These are phyloP conservation scores for Plasmodium yoelii DNA, from an alignment of 169 alveolate species.

Conservation along the genomic window DNA sequence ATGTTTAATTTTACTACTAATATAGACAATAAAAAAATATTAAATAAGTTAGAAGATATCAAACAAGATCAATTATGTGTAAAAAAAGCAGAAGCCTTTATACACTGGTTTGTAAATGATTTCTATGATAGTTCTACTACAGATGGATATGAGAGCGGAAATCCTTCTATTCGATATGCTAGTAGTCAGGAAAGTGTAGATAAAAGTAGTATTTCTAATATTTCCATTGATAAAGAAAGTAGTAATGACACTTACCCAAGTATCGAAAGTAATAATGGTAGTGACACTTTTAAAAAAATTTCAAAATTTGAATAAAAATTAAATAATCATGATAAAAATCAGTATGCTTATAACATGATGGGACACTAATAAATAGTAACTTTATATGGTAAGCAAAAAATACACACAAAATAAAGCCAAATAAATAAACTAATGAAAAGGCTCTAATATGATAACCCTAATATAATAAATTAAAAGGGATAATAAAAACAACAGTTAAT, in stretches of 20 bases:
- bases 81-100: conserved; percentile 56
- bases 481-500: too few relatives aligned
- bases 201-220: background rate
- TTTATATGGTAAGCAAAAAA: too few relatives aligned
- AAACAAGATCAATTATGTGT: conserved; percentile 27
- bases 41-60: conserved; percentile 15
- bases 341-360: too few relatives aligned
- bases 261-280: background rate
- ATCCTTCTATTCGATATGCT: background rate
- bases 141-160: background rate
- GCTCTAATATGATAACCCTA: too few relatives aligned
- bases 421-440: too few relatives aligned
- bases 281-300: too few relatives aligned
- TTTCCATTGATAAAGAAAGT: background rate
- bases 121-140: background rate
- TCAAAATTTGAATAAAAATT: too few relatives aligned
- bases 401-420: too few relatives aligned
- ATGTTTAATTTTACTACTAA: conserved; percentile 43
- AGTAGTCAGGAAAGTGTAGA: background rate
- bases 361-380: too few relatives aligned
- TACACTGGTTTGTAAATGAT: conserved; percentile 68
- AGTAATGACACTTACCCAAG: background rate
- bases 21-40: conserved; percentile 4
- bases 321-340: too few relatives aligned
- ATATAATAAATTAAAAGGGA: too few relatives aligned